phyloP scores from a whole-genome alignment of 305 asterid genomes.

The Withania somnifera region DNA sequence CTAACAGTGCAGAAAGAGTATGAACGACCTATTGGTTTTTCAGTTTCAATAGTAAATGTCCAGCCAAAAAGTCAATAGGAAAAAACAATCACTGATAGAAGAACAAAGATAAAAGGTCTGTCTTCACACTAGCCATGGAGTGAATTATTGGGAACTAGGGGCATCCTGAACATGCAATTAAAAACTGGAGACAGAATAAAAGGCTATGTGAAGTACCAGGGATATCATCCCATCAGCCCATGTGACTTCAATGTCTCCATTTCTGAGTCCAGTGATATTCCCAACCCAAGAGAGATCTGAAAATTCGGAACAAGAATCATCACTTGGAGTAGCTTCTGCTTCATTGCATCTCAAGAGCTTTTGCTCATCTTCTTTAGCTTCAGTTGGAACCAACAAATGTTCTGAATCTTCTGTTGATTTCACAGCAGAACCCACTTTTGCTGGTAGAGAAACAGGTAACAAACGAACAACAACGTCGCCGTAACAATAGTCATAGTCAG shows the following conservation, averaged over 20 bases:
- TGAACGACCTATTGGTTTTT: neutral
- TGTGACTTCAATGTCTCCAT: conserved; percentile 87
- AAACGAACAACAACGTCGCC: conserved; percentile 96
- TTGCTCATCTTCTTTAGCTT: conserved; percentile 21
- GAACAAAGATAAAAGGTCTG: neutral
- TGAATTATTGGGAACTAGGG: neutral
- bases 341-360: conserved; percentile 18
- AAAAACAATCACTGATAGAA: neutral
- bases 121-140: neutral
- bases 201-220: conserved; percentile 26
- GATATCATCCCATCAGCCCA: conserved; percentile 99
- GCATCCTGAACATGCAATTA: neutral
- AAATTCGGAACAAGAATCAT: conserved; percentile 37
- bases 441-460: conserved; percentile 55
- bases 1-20: neutral
- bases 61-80: neutral
- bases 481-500: conserved; percentile 91
- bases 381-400: conserved; percentile 22
- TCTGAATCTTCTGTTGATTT: conserved; percentile 21
- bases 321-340: conserved; percentile 22
- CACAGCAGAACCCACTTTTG: conserved; percentile 17
- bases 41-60: neutral
- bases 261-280: conserved; percentile 73
- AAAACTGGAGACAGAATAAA: neutral
- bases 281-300: conserved; percentile 96